These are phyloP conservation scores for Cyclocybe aegerita DNA, from an alignment of 768 basidiomycete species.

Conservation along the genomic window DNA sequence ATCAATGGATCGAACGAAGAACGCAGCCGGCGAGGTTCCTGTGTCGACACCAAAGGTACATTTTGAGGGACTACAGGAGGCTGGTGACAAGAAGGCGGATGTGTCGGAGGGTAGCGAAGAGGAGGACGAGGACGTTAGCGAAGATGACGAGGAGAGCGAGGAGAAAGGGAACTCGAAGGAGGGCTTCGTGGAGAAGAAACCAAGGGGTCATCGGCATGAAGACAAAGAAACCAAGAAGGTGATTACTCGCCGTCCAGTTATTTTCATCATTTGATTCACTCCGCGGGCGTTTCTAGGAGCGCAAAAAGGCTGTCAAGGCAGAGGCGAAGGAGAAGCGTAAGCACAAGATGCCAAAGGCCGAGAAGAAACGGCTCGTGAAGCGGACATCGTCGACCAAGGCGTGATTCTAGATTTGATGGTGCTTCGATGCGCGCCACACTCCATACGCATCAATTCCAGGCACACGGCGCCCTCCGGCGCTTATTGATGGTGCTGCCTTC, in stretches of 20 bases:
- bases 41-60: slow-evolving; percentile 3
- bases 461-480: background rate
- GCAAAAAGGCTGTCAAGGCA: slow-evolving; percentile 87
- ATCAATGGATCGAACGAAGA: background rate
- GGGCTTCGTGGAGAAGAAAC: slow-evolving; percentile 50
- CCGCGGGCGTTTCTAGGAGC: slow-evolving; percentile 54
- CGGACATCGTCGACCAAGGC: slow-evolving; percentile 30
- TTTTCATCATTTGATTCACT: slow-evolving; percentile 1
- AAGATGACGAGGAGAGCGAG: slow-evolving; percentile 34
- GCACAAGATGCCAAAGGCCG: slow-evolving; percentile 92
- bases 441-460: background rate
- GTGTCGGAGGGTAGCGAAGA: slow-evolving; percentile 20
- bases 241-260: slow-evolving; percentile 13
- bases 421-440: background rate
- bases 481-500: background rate
- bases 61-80: slow-evolving; percentile 7
- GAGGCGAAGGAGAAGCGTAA: slow-evolving; percentile 87
- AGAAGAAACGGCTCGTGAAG: slow-evolving; percentile 88
- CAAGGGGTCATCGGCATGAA: slow-evolving; percentile 89
- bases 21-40: background rate
- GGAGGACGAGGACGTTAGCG: slow-evolving; percentile 22
- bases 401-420: slow-evolving; percentile 3
- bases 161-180: slow-evolving; percentile 36
- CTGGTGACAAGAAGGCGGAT: slow-evolving; percentile 7
- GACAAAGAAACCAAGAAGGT: slow-evolving; percentile 92